Percentiles rank a stretch among this genome's conserved stretches.
These are phyloP conservation scores for Malassezia arunalokei DNA, from an alignment of 1,284 basidiomycete species.

Conservation along the genomic window DNA sequence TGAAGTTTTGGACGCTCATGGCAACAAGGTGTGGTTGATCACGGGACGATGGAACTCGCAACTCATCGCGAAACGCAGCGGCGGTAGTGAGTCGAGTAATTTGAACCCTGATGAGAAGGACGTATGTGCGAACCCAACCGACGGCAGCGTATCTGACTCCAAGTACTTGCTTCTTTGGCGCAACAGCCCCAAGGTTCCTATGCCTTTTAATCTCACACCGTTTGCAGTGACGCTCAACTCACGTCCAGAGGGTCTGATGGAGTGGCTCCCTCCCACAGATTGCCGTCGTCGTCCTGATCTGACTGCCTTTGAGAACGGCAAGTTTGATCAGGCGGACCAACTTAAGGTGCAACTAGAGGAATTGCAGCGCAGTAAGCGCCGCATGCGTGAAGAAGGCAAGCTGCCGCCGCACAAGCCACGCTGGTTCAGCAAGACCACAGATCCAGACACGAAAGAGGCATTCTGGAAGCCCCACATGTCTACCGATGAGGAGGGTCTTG, in stretches of 20 bases:
- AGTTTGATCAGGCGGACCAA: constrained; percentile 76
- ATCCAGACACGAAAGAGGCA: constrained; percentile 31
- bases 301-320: constrained; percentile 81
- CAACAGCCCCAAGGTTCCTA: constrained; percentile 59
- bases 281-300: constrained; percentile 87
- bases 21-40: constrained; percentile 68
- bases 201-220: constrained; percentile 67
- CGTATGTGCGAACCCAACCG: constrained; percentile 39
- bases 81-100: constrained; percentile 49
- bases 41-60: constrained; percentile 93
- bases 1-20: constrained; percentile 59
- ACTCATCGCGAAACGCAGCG: constrained; percentile 63
- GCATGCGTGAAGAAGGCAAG: constrained; percentile 64
- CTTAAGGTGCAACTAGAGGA: constrained; percentile 80
- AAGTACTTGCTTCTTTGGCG: constrained; percentile 79
- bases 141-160: constrained; percentile 47
- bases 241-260: constrained; percentile 57
- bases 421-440: constrained; percentile 43
- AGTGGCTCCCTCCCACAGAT: constrained; percentile 77
- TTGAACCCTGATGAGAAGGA: constrained; percentile 59
- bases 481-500: constrained; percentile 2
- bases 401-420: constrained; percentile 64
- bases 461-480: constrained; percentile 27
- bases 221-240: constrained; percentile 85
- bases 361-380: constrained; percentile 65